Evolutionary conservation across 345 rosid genomes (phyloP).

Genomic region (Gossypium anomalum): DNA sequence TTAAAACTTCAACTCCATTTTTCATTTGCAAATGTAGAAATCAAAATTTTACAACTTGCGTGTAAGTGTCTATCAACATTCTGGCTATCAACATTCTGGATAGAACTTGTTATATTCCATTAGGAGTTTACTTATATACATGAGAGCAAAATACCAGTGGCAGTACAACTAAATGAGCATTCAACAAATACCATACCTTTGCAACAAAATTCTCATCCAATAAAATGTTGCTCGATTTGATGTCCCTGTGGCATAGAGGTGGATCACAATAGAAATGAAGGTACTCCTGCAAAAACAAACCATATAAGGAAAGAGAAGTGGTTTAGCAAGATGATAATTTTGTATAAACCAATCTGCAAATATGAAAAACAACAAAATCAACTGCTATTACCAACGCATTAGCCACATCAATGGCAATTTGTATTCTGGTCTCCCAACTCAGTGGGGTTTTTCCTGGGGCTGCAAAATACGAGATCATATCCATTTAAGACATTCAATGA

Average conservation of each 20-base stretch:
- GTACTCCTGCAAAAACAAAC: conserved; percentile 59
- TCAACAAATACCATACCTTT: conserved; percentile 44
- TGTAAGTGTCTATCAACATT: background rate
- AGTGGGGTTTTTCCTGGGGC: conserved; percentile 56
- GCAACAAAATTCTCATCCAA: conserved; percentile 85
- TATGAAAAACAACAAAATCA: conserved; percentile 11
- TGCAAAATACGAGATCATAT: conserved; percentile 28
- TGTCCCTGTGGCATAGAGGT: conserved; percentile 94
- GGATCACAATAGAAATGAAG: conserved; percentile 97
- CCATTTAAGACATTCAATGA: conserved; percentile 12
- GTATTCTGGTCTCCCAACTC: conserved; percentile 84
- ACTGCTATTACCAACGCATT: conserved; percentile 75
- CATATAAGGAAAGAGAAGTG: background rate
- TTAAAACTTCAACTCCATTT: background rate
- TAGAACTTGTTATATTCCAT: background rate
- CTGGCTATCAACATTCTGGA: background rate
- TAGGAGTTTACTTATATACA: background rate
- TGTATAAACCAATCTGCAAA: conserved; percentile 6
- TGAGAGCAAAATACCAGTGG: background rate
- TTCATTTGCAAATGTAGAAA: background rate
- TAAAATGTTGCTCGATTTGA: conserved; percentile 91
- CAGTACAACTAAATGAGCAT: background rate
- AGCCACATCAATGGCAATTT: conserved; percentile 87
- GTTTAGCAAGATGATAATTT: background rate
- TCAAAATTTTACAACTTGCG: background rate